Percentiles rank a stretch among this genome's conserved stretches.
phyloP scores from a whole-genome alignment of 805 yeast genomes.

The Debaryomyces castellii region DNA sequence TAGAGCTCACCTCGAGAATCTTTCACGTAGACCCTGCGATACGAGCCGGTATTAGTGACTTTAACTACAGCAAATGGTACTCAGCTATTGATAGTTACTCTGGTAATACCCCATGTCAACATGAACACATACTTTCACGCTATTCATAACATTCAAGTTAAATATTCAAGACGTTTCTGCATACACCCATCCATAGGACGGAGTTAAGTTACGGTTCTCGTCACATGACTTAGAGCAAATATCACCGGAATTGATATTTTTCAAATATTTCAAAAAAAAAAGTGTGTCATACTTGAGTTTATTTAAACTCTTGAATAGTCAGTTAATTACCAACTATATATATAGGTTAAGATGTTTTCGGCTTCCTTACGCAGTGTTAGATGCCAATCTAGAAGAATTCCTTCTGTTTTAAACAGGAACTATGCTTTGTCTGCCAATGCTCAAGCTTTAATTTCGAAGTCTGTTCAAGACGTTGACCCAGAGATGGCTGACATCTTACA shows the following conservation, averaged over 20 bases:
- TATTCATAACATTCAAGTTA: not conserved
- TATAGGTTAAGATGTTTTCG: conserved; percentile 23
- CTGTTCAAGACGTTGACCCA: conserved; percentile 68
- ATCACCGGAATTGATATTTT: conserved; percentile 3
- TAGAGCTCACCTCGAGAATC: not conserved
- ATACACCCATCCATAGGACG: no score
- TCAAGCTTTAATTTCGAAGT: conserved; percentile 62
- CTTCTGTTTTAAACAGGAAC: conserved; percentile 15
- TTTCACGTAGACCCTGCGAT: not conserved
- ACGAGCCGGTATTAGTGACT: not conserved
- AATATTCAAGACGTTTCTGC: no score
- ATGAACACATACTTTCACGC: not conserved
- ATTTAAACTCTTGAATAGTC: not conserved
- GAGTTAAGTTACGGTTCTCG: not conserved
- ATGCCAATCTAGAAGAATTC: conserved; percentile 13
- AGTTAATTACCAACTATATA: not conserved
- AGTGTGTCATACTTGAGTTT: conserved; percentile 1
- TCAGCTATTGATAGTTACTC: not conserved
- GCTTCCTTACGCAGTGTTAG: conserved; percentile 27
- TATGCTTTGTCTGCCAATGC: conserved; percentile 72
- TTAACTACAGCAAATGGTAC: not conserved
- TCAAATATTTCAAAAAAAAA: not conserved
- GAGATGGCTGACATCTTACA: conserved; percentile 71
- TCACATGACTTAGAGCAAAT: not conserved
- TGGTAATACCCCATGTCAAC: not conserved